Base-by-base conservation (phyloP, 495 filamentous ascomycete genomes). In the Chlorociboria aeruginascens region DNA sequence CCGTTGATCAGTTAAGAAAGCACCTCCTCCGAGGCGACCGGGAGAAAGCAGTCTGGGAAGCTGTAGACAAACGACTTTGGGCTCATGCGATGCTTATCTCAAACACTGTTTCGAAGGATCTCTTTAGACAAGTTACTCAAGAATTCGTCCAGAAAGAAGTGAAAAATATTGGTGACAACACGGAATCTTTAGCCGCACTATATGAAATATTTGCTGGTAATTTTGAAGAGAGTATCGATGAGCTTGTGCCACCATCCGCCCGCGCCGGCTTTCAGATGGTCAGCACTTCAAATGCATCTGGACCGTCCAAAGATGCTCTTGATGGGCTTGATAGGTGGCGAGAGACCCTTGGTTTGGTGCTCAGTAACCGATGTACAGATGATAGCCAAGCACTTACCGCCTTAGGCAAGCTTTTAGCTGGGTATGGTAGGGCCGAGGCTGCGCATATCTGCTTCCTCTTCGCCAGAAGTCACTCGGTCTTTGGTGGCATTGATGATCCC, bases 191-290 rank as follows among this genome's bases (percentile, higher is more conserved):
- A 35, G 88, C 93, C 13, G 84, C 88, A 6, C 67, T 97, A 10
- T 99, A 97, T 61, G 84, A 89, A 54, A 81, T 95, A 6, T 85
- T 99, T 50, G 89, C 89, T 29, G 89, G 92, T 0, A 97, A 95
- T 56, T 77, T 82, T 49, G 90, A 96, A 48, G 93, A 97, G 53
- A 90, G 88, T 51, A 77, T 97, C 30, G 92, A 99, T 61, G 89
- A 96, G 57, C 78, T 99, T 40, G 92, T 99, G n/a, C 90, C 92
- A 8, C 82, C 83, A 17, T 92, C 89, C 46, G 93, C 92, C 35
- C 77, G 93, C 31, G 86, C 89, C 40, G 93, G 93, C 6, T 76
- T 96, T 49, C 87, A 92, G 60, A 83, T 99, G 69, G 73, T 93
- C 50, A 87, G 80, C 56, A 83, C 79, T 43, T 70, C 77, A 28